Evolutionary conservation across 2,329 filamentous ascomycete genomes (phyloP).

Genomic region (Curvularia eragrostidis): DNA sequence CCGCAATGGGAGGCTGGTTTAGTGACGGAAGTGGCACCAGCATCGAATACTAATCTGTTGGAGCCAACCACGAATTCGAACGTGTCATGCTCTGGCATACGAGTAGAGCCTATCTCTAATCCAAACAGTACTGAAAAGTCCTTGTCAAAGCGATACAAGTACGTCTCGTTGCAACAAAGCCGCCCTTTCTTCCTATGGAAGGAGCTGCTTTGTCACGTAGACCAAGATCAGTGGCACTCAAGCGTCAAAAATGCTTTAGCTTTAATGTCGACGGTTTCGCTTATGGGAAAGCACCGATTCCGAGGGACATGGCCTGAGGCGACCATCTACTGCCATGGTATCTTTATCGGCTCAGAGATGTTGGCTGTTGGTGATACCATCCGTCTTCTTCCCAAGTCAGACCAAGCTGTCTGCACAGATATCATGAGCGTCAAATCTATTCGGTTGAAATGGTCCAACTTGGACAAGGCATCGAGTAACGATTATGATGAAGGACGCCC

Average conservation of each 20-base stretch:
- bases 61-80: conserved; percentile 49
- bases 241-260: conserved; percentile 63
- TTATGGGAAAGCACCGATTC: conserved; percentile 61
- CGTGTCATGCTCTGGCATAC: conserved; percentile 61
- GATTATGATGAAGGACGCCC: conserved; percentile 56
- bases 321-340: conserved; percentile 59
- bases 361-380: conserved; percentile 62
- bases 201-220: conserved; percentile 54
- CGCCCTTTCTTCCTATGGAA: conserved; percentile 64
- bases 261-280: conserved; percentile 59
- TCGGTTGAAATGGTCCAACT: conserved; percentile 56
- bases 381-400: conserved; percentile 51
- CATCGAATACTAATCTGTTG: conserved; percentile 55
- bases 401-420: conserved; percentile 52
- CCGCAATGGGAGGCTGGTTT: conserved; percentile 65
- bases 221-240: conserved; percentile 56
- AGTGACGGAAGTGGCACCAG: conserved; percentile 59
- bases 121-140: conserved; percentile 59
- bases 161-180: conserved; percentile 61
- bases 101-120: conserved; percentile 64
- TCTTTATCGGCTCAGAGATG: conserved; percentile 65
- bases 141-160: conserved; percentile 61
- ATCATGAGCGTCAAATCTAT: conserved; percentile 63
- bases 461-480: conserved; percentile 56
- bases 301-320: conserved; percentile 62